Evolutionary conservation across 768 basidiomycete genomes (phyloP), one percentile per base, ranked within the genome.

Genomic region (Sporobolomyces pararoseus): DNA sequence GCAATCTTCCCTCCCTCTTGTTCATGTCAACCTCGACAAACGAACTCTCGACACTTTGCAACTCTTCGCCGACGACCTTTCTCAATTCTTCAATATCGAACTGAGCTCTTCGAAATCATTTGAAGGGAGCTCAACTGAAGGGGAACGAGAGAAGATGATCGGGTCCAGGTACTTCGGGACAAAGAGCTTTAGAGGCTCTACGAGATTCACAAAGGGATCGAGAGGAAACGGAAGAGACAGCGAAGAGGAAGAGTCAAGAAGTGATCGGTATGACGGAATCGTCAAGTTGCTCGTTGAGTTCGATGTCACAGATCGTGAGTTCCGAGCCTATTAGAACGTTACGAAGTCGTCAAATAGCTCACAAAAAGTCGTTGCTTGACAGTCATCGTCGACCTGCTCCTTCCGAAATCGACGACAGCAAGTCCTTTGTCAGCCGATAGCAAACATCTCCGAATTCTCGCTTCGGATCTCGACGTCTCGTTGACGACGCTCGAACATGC

Each of bases 51-150:
- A 97, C 76, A 85, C 85, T 17, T 78, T 98, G 23, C 92, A 97
- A 78, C 88, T 87, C 76, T 90, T 89, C 83, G 87, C 87, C 10
- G 96, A 99, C 77, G 93, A 97, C 76, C 78, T 87, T 32, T 81
- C 86, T n/a, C 90, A 89, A 75, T 83, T 34, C 32, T n/a, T 61
- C 44, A 47, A 34, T 31, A 25, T 2, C 46, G 59, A 61, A 21
- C 46, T 61, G 3, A n/a, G 32, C 2, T 4, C 10, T 5, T 49
- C 59, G 17, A 25, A 5, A 13, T 31, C 13, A 12, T 61, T n/a
- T 46, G 85, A 70, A 81, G 81, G 62, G 85, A 87, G 77, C 78
- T 86, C 35, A 87, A 79, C 91, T 59, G 59, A 49, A 4, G 7
- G 29, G 49, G 50, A 47, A n/a, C 7, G 65, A 25, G 75, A 69